A percentile compares a stretch with the other conserved stretches of the same genome.
phyloP scores from a whole-genome alignment of 768 basidiomycete species.

The Leccinellum luteum region DNA sequence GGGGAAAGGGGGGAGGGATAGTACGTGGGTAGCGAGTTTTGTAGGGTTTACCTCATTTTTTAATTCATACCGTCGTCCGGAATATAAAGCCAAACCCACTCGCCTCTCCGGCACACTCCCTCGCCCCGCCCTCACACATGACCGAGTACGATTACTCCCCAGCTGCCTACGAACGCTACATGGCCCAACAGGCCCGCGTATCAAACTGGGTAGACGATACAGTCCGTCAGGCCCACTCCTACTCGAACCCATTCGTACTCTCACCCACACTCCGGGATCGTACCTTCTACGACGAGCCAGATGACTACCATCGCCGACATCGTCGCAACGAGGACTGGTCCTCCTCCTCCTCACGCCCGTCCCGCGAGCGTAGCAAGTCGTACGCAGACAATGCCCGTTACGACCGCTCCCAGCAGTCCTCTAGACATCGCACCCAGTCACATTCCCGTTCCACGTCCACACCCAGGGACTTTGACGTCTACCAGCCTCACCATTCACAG shows the following conservation, averaged over 20 bases:
- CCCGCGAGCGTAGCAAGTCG: constrained; percentile 23
- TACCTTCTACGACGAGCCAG: constrained; percentile 24
- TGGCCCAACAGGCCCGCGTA: constrained; percentile 47
- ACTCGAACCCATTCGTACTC: constrained; percentile 29
- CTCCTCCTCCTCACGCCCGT: constrained; percentile 21
- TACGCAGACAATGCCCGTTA: constrained; percentile 20
- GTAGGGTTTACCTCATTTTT: not conserved
- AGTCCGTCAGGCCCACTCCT: constrained; percentile 23
- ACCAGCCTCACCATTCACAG: constrained; percentile 11
- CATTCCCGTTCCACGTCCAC: constrained; percentile 23
- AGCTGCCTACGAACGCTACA: constrained; percentile 46
- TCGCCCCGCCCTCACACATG: constrained; percentile 33
- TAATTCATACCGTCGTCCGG: not conserved
- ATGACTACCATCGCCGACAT: not conserved
- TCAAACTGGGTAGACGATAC: constrained; percentile 51
- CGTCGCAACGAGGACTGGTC: constrained; percentile 16
- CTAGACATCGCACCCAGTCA: constrained; percentile 25
- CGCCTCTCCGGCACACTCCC: constrained; percentile 7
- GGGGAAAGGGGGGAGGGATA: constrained; percentile 23
- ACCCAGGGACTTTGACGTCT: constrained; percentile 17
- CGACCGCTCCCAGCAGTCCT: constrained; percentile 15
- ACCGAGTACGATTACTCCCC: constrained; percentile 64
- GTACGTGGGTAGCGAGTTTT: not conserved
- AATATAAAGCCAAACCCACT: constrained; percentile 13
- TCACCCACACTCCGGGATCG: constrained; percentile 31